Conservation (phyloP, 2,329 filamentous ascomycete genomes). For the Fusarium pseudonygamai region DNA sequence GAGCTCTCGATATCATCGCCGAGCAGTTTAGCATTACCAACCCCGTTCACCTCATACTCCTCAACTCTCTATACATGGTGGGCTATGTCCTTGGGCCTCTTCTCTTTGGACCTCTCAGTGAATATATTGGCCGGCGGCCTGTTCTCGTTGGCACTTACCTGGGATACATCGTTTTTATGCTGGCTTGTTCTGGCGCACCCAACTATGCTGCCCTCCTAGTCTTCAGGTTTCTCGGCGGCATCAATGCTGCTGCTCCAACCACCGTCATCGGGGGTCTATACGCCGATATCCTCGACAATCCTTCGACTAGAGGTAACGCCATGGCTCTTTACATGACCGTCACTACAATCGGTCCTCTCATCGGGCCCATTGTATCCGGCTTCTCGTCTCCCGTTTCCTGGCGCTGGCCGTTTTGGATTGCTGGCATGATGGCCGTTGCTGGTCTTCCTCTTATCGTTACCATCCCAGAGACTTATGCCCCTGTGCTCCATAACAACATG, state of each 20-base stretch:
- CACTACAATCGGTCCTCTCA: slow-evolving; percentile 49
- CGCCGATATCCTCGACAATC: slow-evolving; percentile 47
- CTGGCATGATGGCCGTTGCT: slow-evolving; percentile 43
- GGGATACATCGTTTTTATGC: slow-evolving; percentile 48
- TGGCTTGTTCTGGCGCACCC: slow-evolving; percentile 51
- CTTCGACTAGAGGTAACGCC: slow-evolving; percentile 46
- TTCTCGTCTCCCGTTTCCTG: slow-evolving; percentile 58
- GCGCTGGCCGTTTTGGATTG: slow-evolving; percentile 54
- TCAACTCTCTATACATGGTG: slow-evolving; percentile 51
- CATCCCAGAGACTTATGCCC: slow-evolving; percentile 59
- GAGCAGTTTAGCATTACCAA: slow-evolving; percentile 42
- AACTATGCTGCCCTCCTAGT: slow-evolving; percentile 56
- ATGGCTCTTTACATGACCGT: slow-evolving; percentile 49
- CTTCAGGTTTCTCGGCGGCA: slow-evolving; percentile 50
- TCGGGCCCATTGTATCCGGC: slow-evolving; percentile 62
- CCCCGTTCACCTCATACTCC: slow-evolving; percentile 44
- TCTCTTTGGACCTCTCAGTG: slow-evolving; percentile 49
- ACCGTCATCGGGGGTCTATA: slow-evolving; percentile 48
- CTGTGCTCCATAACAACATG: slow-evolving; percentile 60
- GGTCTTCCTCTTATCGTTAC: slow-evolving; percentile 48
- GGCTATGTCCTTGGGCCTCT: slow-evolving; percentile 49
- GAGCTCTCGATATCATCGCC: slow-evolving; percentile 48
- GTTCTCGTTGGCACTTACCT: slow-evolving; percentile 48
- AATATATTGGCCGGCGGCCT: slow-evolving; percentile 48
- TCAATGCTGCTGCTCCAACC: slow-evolving; percentile 48